Evolutionary conservation across 768 basidiomycete species (phyloP).

Genomic region (Lactifluus echinatus): DNA sequence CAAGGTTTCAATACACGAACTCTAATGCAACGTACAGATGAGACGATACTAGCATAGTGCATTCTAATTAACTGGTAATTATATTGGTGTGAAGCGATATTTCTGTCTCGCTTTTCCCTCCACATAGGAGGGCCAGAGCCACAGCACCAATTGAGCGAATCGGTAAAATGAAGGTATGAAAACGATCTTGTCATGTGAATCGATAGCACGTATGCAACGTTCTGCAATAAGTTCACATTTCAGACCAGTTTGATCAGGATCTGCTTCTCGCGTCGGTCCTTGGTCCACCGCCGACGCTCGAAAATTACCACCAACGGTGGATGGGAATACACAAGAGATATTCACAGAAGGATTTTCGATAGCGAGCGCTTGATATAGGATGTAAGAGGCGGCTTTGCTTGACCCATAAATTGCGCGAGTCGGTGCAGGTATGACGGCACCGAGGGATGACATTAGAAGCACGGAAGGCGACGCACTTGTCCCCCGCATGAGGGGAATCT

Average conservation of each 20-base stretch:
- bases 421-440: constrained; percentile 74
- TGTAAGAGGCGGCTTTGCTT: constrained; percentile 70
- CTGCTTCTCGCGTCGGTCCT: constrained; percentile 33
- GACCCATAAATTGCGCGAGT: constrained; percentile 79
- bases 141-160: constrained; percentile 50
- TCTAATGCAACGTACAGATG: background rate
- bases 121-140: constrained; percentile 50
- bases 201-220: constrained; percentile 52
- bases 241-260: constrained; percentile 52
- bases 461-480: constrained; percentile 64
- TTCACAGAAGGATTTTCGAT: constrained; percentile 68
- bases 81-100: constrained; percentile 42
- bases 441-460: constrained; percentile 71
- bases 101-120: constrained; percentile 53
- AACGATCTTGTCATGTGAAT: constrained; percentile 45
- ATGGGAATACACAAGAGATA: constrained; percentile 56
- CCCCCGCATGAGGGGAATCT: constrained; percentile 70
- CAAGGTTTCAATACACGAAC: background rate
- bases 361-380: constrained; percentile 70
- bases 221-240: constrained; percentile 52
- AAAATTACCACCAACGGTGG: constrained; percentile 69
- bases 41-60: background rate
- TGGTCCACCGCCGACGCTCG: constrained; percentile 71
- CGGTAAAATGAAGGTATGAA: constrained; percentile 46
- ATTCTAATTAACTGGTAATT: background rate